Base-by-base conservation (phyloP, 2,329 filamentous ascomycete genomes). In the Cyphellophora attinorum region DNA sequence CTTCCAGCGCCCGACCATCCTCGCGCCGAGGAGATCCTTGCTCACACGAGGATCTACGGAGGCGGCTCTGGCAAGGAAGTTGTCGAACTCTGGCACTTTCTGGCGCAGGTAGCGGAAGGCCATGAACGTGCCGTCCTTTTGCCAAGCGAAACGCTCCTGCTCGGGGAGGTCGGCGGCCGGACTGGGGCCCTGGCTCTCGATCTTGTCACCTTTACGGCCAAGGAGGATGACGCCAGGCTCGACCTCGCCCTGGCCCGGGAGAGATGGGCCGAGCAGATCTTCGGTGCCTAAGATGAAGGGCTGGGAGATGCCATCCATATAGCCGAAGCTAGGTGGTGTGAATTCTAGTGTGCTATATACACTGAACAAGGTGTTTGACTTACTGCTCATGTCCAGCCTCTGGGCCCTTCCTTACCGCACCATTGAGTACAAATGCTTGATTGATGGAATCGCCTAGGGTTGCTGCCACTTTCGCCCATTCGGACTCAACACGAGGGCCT, bases 121-220 rank as follows among this genome's bases (percentile, higher is more conserved):
- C 11, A 42, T 42, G 21, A 32, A 33, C 19, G 16, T 37, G 8
- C 28, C 33, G 8, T 6, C 28, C 30, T 27, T 37, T 10, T 34
- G 25, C 8, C 28, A 37, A 11, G 16, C 8, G 8, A n/a, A n/a
- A 8, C 21, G 21, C 21, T 25, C n/a, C n/a, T n/a, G n/a, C n/a
- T n/a, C n/a, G n/a, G n/a, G n/a, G n/a, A n/a, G n/a, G n/a, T n/a
- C n/a, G n/a, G n/a, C n/a, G n/a, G n/a, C n/a, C n/a, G n/a, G n/a
- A n/a, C n/a, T n/a, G n/a, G n/a, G n/a, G n/a, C n/a, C n/a, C n/a
- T n/a, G n/a, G n/a, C n/a, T n/a, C 21, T 25, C 21, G 8, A 8
- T n/a, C 8, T 25, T 25, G n/a, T 25, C 21, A n/a, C 21, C 21
- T 25, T 25, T n/a, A 25, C 21, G 21, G 8, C 21, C 21, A 25